phyloP scores from a whole-genome alignment of 495 filamentous ascomycete genomes.

The Xylaria palmicola region DNA sequence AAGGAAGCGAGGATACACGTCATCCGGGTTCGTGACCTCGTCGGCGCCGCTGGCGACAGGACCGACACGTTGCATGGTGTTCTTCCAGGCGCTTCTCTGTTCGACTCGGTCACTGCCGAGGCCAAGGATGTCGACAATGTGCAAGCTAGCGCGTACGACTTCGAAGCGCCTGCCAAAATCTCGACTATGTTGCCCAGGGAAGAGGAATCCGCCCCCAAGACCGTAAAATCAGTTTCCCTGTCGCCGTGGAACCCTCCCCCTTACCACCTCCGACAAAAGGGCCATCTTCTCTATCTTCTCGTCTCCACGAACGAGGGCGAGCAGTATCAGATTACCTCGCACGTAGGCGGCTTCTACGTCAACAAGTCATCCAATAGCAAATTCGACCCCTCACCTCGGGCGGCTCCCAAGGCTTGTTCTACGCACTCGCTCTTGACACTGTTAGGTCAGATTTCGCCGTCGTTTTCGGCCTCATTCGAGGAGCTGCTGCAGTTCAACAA shows the following conservation, averaged over 20 bases:
- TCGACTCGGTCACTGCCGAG: constrained; percentile 65
- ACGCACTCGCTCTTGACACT: constrained; percentile 87
- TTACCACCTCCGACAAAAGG: constrained; percentile 82
- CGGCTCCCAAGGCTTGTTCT: constrained; percentile 63
- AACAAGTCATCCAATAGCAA: constrained; percentile 88
- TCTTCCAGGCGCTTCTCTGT: constrained; percentile 80
- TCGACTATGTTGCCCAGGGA: constrained; percentile 67
- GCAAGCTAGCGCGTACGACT: constrained; percentile 67
- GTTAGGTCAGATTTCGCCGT: constrained; percentile 73
- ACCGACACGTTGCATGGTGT: constrained; percentile 87
- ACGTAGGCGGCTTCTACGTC: constrained; percentile 93
- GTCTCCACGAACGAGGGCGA: constrained; percentile 89
- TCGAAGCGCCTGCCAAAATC: constrained; percentile 64
- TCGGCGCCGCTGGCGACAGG: constrained; percentile 86
- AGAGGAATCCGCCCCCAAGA: constrained; percentile 71
- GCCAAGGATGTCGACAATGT: constrained; percentile 52
- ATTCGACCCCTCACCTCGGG: constrained; percentile 84
- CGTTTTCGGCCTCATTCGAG: constrained; percentile 72
- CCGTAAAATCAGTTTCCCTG: constrained; percentile 80
- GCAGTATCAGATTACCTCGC: constrained; percentile 86
- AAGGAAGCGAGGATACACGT: constrained; percentile 97
- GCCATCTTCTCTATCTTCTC: constrained; percentile 89
- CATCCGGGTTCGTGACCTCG: constrained; percentile 83
- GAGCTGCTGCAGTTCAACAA: constrained; percentile 77
- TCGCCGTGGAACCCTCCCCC: constrained; percentile 97